phyloP scores from a whole-genome alignment of 768 basidiomycete genomes.

The Scleroderma bovista region DNA sequence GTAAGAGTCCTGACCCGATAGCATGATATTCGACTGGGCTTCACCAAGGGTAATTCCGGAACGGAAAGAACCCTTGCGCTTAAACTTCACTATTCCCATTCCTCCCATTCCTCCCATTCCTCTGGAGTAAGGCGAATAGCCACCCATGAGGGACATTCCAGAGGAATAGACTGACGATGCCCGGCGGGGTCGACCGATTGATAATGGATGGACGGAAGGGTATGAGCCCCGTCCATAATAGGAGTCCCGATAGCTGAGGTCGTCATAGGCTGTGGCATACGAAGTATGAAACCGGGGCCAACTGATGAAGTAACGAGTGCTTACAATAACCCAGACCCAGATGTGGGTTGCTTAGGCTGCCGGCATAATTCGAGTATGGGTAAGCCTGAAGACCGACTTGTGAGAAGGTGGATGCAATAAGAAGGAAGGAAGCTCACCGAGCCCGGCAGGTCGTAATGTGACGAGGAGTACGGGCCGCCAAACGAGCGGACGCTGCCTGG shows the following conservation, averaged over 20 bases:
- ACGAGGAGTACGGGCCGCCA: constrained; percentile 27
- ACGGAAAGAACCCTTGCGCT: constrained; percentile 61
- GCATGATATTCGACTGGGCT: constrained; percentile 56
- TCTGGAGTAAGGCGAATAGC: constrained; percentile 34
- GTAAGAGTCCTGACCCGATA: constrained; percentile 61
- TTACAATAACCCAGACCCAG: constrained; percentile 40
- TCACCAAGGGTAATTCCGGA: constrained; percentile 64
- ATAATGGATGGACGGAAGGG: constrained; percentile 20
- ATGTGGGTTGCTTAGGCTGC: constrained; percentile 34
- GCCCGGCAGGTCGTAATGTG: constrained; percentile 38
- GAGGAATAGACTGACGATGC: constrained; percentile 36
- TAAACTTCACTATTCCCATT: constrained; percentile 64
- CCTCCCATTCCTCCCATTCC: constrained; percentile 40
- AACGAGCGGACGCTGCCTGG: constrained; percentile 9
- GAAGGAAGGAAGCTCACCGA: constrained; percentile 31
- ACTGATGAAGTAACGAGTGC: constrained; percentile 5
- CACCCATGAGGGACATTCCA: constrained; percentile 32
- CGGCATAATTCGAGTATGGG: constrained; percentile 44
- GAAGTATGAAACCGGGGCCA: constrained; percentile 1
- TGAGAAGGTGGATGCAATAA: constrained; percentile 2
- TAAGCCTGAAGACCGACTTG: constrained; percentile 23
- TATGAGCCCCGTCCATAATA: constrained; percentile 40
- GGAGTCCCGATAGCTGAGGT: constrained; percentile 40
- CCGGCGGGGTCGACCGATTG: constrained; percentile 25
- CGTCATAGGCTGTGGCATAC: constrained; percentile 46